phyloP scores from a whole-genome alignment of 1,284 basidiomycete species.

The Papiliotrema fonsecae region DNA sequence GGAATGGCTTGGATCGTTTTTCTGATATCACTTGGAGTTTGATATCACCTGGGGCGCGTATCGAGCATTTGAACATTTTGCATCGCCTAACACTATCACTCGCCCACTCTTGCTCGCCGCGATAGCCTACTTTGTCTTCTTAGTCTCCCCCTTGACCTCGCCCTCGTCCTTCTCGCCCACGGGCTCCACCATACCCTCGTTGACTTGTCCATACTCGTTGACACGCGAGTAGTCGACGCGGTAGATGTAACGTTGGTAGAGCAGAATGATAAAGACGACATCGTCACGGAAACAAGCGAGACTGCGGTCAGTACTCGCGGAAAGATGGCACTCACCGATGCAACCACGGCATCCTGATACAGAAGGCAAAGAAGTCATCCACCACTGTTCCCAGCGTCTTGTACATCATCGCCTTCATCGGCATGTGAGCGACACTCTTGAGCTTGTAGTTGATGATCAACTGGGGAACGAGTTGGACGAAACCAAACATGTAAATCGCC shows the following conservation, averaged over 20 bases:
- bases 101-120: background rate
- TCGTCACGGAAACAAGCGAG: constrained; percentile 65
- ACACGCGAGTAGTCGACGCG: constrained; percentile 85
- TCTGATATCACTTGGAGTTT: no score
- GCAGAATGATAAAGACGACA: constrained; percentile 62
- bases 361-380: constrained; percentile 80
- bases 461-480: constrained; percentile 89
- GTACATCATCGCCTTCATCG: constrained; percentile 93
- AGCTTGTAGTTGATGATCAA: constrained; percentile 89
- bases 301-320: constrained; percentile 7
- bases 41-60: background rate
- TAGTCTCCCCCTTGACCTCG: constrained; percentile 26
- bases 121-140: constrained; percentile 35
- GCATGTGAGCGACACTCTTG: constrained; percentile 57
- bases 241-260: constrained; percentile 83
- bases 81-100: no score
- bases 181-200: constrained; percentile 39
- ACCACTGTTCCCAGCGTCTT: constrained; percentile 66
- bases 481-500: constrained; percentile 74
- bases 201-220: constrained; percentile 92
- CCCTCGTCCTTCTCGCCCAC: constrained; percentile 25
- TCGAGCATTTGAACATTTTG: no score
- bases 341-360: constrained; percentile 91
- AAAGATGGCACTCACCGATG: constrained; percentile 52
- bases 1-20: constrained; percentile 52